Base-by-base conservation (phyloP, 2,329 filamentous ascomycete species). In the Acrodontium crateriforme region DNA sequence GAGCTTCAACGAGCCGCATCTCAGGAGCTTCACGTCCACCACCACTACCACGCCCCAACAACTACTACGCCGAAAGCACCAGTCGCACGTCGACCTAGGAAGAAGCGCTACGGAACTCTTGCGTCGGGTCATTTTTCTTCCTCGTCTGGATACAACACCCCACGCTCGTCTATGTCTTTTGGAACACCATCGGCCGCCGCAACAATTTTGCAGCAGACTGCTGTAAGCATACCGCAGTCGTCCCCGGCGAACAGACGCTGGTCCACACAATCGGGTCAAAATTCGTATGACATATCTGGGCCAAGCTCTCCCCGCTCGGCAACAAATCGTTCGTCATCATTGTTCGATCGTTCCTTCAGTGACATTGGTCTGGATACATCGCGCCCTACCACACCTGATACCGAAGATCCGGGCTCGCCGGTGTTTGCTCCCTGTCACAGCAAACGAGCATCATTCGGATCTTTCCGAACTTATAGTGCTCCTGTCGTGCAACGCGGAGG, bases 1-100 rank as follows among this genome's bases (percentile, higher is more conserved):
- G 85, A 94, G 52, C 64, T 55, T 36, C 35, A 40, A 40, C 68
- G 16, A 74, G 78, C 6, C 70, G 47, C 71, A 3, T 76, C 78
- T 0, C 78, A 81, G 44, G 81, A 89, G 45, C 60, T 94, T 9
- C 87, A 94, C 45, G 80, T 95, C 24, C 87, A 95, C 47, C 85
- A 95, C 45, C 87, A 95, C 50, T 93, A 93, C 48, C 84, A 94
- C 41, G 69, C 76, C 8, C 60, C 73, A 1, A 51, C 58, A 16
- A 31, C 48, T 22, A 40, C 47, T 17, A 40, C 37, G 41, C 58
- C 39, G 42, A 47, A 42, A 32, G 47, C 52, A 10, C 28, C 54
- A 22, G 44, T 55, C 3, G 51, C 60, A 30, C 35, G 38, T 6
- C 35, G 74, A 34, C 61, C 69, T 6, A 81, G 74, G 57, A 91